phyloP scores from a whole-genome alignment of 441 rosid genomes.

The Populus hybrid region DNA sequence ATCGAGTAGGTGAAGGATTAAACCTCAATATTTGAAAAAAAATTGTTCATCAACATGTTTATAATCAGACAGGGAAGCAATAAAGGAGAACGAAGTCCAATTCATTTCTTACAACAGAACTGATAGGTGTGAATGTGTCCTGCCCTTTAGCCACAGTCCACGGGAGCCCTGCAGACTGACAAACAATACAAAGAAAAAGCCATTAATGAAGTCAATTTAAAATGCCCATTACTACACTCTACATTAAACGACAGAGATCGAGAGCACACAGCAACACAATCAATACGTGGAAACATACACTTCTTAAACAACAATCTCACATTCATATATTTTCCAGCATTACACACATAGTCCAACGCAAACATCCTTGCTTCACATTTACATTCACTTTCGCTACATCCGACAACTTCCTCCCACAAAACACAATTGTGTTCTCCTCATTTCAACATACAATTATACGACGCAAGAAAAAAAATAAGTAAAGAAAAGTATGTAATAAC shows the following conservation, averaged over 20 bases:
- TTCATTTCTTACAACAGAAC: constrained; percentile 65
- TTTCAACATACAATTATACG: neutral
- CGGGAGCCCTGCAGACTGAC: constrained; percentile 90
- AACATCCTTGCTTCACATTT: no score
- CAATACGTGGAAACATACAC: neutral
- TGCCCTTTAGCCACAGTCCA: constrained; percentile 97
- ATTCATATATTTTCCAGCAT: neutral
- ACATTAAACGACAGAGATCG: neutral
- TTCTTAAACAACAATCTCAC: neutral
- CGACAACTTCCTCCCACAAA: neutral
- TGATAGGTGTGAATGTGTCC: constrained; percentile 92
- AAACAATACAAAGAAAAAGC: constrained; percentile 11
- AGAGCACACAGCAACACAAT: neutral
- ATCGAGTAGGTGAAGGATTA: neutral
- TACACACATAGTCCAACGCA: no score
- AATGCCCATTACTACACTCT: neutral
- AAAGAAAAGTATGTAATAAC: neutral
- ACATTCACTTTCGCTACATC: neutral
- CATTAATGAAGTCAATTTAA: neutral
- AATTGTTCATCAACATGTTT: neutral
- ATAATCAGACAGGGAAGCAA: neutral
- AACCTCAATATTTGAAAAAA: neutral
- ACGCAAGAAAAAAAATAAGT: neutral
- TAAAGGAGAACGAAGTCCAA: constrained; percentile 5
- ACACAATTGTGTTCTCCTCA: neutral